Conservation (phyloP, 176 grass and related monocot species). For the Aegilops speltoides region DNA sequence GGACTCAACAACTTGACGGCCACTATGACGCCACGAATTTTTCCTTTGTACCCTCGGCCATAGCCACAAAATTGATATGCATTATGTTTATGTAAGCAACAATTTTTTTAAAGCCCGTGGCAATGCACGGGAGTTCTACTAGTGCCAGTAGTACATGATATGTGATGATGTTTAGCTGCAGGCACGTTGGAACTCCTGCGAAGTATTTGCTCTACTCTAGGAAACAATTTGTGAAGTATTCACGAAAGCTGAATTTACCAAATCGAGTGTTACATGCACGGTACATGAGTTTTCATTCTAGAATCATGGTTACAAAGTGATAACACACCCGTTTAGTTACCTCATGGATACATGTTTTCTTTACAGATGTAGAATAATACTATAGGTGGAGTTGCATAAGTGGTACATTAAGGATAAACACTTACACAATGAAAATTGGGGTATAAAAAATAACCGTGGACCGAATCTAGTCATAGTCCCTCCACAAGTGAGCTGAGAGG, state of each 20-base stretch:
- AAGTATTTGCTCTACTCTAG: not conserved
- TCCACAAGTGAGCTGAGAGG: not conserved
- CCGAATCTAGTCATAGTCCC: not conserved
- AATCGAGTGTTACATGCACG: not conserved
- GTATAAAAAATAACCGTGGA: not conserved
- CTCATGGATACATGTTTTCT: not conserved
- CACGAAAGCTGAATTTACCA: not conserved
- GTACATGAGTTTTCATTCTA: not conserved
- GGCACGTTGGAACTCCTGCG: not conserved
- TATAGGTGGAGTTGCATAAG: not conserved
- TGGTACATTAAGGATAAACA: not conserved
- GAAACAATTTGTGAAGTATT: not conserved
- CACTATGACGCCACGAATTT: too few species aligned
- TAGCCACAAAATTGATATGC: too few species aligned
- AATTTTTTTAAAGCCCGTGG: too few species aligned
- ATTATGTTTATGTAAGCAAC: too few species aligned
- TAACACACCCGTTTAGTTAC: not conserved
- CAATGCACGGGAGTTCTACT: too few species aligned
- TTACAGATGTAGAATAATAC: not conserved
- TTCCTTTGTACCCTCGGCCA: too few species aligned
- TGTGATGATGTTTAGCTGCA: too few species aligned
- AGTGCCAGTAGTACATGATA: too few species aligned
- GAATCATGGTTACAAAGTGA: not conserved
- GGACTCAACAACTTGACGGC: too few species aligned
- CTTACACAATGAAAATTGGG: not conserved